Evolutionary conservation across 331 rosid genomes (phyloP).

Genomic region (Arachis monticola): DNA sequence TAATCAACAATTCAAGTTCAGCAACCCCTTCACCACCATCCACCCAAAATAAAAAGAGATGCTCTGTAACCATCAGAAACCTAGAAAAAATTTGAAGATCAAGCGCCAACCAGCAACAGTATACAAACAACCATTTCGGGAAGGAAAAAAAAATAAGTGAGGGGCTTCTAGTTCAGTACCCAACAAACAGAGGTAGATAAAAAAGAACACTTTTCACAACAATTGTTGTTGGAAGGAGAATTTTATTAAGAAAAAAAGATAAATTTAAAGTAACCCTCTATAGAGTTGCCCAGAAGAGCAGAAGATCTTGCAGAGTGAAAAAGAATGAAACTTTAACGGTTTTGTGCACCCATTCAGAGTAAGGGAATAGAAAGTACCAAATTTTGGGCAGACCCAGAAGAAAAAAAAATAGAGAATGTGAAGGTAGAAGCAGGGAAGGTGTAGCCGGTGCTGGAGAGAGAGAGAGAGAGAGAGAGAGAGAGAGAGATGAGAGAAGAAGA

Average conservation of each 20-base stretch:
- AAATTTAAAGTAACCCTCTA: neutral
- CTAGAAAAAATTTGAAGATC: constrained; percentile 13
- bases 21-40: neutral
- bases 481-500: constrained; percentile 12
- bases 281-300: constrained; percentile 28
- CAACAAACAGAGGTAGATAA: neutral
- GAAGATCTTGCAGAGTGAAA: neutral
- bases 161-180: neutral
- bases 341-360: neutral
- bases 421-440: constrained; percentile 20
- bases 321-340: constrained; percentile 35
- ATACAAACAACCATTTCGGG: neutral
- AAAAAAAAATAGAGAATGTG: neutral
- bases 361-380: constrained; percentile 29
- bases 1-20: constrained; percentile 27
- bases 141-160: neutral
- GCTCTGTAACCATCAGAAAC: constrained; percentile 20
- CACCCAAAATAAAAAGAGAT: neutral
- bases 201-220: constrained; percentile 8
- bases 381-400: constrained; percentile 29
- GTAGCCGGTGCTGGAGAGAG: constrained; percentile 11
- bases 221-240: neutral
- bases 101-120: constrained; percentile 7
- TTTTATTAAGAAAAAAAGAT: neutral
- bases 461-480: constrained; percentile 24